A percentile compares a stretch with the other conserved stretches of the same genome.
These are phyloP conservation scores for Rhodotorula diobovata DNA, from an alignment of 768 basidiomycete genomes.

Conservation along the genomic window DNA sequence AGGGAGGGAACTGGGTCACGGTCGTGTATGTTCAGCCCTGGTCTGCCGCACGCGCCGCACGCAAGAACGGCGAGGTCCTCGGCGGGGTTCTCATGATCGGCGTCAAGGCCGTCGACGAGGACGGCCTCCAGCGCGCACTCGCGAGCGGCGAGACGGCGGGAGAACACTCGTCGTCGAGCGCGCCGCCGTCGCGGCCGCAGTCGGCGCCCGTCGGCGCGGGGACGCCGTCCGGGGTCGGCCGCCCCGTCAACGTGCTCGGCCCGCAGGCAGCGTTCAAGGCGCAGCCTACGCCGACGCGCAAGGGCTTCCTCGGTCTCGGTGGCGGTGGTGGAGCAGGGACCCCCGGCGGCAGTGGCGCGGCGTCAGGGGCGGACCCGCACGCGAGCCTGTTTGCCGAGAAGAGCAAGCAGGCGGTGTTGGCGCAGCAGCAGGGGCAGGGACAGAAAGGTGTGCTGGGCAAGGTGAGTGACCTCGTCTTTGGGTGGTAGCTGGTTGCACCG, in stretches of 20 bases:
- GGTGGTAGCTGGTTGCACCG: slow-evolving; percentile 18
- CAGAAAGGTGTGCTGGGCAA: slow-evolving; percentile 38
- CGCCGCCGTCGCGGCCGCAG: neutral
- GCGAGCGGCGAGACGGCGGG: neutral
- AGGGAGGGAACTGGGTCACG: slow-evolving; percentile 73
- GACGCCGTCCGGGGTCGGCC: slow-evolving; percentile 13
- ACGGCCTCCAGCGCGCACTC: slow-evolving; percentile 25
- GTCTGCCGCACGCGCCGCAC: slow-evolving; percentile 71
- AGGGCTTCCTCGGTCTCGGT: slow-evolving; percentile 26
- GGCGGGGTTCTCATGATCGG: slow-evolving; percentile 69
- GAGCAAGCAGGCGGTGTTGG: slow-evolving; percentile 34
- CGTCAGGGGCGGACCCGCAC: slow-evolving; percentile 13
- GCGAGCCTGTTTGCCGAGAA: slow-evolving; percentile 40
- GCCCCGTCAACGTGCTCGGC: slow-evolving; percentile 31
- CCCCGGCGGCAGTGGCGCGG: neutral
- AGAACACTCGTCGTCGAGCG: neutral
- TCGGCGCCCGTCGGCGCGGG: slow-evolving; percentile 1
- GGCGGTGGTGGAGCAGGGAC: neutral
- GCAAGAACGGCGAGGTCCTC: slow-evolving; percentile 76
- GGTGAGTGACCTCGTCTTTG: slow-evolving; percentile 39
- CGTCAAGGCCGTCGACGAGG: slow-evolving; percentile 53
- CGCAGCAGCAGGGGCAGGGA: slow-evolving; percentile 20
- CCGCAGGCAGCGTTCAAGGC: slow-evolving; percentile 34
- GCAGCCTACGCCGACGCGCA: slow-evolving; percentile 31
- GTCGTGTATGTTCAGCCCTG: slow-evolving; percentile 68